Conservation (phyloP, 768 basidiomycete species). For the Bullera alba region DNA sequence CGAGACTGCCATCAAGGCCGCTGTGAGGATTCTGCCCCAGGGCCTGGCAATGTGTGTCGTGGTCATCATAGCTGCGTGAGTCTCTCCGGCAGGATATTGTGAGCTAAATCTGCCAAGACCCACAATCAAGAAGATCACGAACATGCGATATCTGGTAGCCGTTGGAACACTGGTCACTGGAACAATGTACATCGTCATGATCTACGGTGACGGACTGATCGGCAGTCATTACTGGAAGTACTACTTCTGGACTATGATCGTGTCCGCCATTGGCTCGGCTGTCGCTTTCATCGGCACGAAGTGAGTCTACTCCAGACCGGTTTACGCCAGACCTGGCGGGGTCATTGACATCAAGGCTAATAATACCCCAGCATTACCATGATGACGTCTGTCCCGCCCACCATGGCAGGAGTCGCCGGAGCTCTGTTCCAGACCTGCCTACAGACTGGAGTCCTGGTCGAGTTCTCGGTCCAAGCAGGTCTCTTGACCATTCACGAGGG, state of each 20-base stretch:
- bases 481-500: conserved; percentile 25
- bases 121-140: background rate
- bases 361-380: background rate
- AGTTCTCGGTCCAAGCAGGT: conserved; percentile 56
- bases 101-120: background rate
- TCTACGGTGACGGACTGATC: background rate
- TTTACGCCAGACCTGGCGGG: too few species aligned
- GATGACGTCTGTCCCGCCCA: background rate
- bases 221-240: background rate
- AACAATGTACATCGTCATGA: background rate
- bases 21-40: background rate
- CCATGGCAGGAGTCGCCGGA: background rate
- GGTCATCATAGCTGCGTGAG: background rate
- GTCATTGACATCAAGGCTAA: background rate
- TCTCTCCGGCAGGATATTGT: background rate
- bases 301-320: background rate
- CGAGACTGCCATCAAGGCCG: background rate
- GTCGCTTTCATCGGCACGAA: background rate
- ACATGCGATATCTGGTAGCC: background rate
- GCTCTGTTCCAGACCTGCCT: background rate
- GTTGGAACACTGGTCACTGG: background rate
- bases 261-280: background rate
- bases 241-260: background rate
- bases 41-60: background rate
- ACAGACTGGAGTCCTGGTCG: conserved; percentile 31